Evolutionary conservation across 768 basidiomycete species (phyloP), one percentile per base, ranked within the genome.

Genomic region (Phylloporus arenicola): DNA sequence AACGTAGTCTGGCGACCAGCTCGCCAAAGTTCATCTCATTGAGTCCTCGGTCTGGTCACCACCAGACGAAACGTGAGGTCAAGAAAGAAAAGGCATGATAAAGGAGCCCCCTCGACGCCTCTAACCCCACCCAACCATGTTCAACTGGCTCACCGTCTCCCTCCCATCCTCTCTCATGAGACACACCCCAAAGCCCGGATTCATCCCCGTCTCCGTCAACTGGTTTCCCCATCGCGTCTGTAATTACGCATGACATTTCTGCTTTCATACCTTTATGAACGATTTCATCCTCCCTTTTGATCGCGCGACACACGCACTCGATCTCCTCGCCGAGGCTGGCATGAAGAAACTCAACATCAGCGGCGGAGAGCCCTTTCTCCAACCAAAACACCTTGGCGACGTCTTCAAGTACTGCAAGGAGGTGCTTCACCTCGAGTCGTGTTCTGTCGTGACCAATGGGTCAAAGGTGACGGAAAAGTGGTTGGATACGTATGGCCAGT

Each of bases 381-480:
- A 66, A 30, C 52, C 68, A 0, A 19, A 45, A 1, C 70, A 68
- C 57, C 57, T 71, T 25, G 67, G 68, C 1, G 64, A 67, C 24
- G 49, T 71, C 5, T 68, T 71, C 55, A 54, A 58, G 13, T 68
- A 54, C 51, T 63, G 64, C 47, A 68, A 68, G 46, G 67, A 68
- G 22, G 65, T 68, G n/a, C 58, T 69, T 9, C 3, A 35, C 7
- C 49, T 72, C 31, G 64, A 65, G 43, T 67, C 68, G 6, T 65
- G 62, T 30, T 55, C 62, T 19, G 43, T 66, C 33, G 56, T 65
- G 6, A 59, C 38, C 61, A 68, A 68, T 50, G 70, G 64, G 0
- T 68, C 67, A 9, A 68, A 59, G 39, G 70, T 72, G 34, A 69
- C 68, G 0, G 64, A 70, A 50, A 62, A 55, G 41, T 72, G 72